phyloP scores from a whole-genome alignment of 1,284 basidiomycete species.

The Marasmius oreades region DNA sequence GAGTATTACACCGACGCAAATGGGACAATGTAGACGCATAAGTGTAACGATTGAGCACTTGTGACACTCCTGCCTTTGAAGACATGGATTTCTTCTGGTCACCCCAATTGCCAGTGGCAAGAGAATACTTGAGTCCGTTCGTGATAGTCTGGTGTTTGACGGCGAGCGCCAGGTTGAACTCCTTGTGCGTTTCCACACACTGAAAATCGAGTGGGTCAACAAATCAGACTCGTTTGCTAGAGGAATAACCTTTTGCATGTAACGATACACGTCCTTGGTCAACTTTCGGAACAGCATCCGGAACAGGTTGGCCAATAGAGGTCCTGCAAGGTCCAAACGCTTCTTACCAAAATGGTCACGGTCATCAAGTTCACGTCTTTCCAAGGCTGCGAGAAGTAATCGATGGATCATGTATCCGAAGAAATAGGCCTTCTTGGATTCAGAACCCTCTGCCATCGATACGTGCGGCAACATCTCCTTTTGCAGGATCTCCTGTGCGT shows the following conservation, averaged over 20 bases:
- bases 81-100: constrained; percentile 99
- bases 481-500: constrained; percentile 97
- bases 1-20: constrained; percentile 96
- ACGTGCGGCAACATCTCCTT: constrained; percentile 99
- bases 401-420: constrained; percentile 99
- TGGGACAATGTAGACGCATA: constrained; percentile 98
- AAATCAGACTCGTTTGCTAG: not conserved
- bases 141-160: constrained; percentile 98
- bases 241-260: constrained; percentile 82
- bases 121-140: constrained; percentile 96
- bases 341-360: constrained; percentile 99
- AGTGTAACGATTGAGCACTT: constrained; percentile 98
- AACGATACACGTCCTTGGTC: constrained; percentile 95
- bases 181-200: constrained; percentile 97
- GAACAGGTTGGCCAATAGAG: constrained; percentile 92
- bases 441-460: constrained; percentile 93
- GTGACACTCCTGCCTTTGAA: constrained; percentile 97
- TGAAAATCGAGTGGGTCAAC: constrained; percentile 27
- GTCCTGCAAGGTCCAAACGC: constrained; percentile 93
- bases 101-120: constrained; percentile 99
- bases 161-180: constrained; percentile 89
- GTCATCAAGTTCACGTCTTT: constrained; percentile 95
- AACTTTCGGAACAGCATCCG: constrained; percentile 97
- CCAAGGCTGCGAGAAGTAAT: constrained; percentile 88
- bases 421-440: constrained; percentile 99